Percentiles rank a stretch among this genome's conserved stretches.
phyloP scores from a whole-genome alignment of 257 asterid species.

The Buddleja alternifolia region DNA sequence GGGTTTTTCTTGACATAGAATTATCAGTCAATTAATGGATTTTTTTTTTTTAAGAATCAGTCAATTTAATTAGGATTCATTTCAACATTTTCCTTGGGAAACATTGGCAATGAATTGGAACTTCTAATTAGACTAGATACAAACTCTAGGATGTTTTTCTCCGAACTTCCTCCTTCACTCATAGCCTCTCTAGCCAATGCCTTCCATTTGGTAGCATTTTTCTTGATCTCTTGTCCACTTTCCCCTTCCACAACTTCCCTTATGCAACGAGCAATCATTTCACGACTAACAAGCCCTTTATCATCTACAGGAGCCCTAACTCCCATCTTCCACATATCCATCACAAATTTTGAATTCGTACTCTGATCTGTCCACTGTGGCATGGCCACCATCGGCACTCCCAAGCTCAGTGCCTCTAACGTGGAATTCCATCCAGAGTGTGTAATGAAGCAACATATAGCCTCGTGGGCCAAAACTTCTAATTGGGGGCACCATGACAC shows the following conservation, averaged over 20 bases:
- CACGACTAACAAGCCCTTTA: constrained; percentile 24
- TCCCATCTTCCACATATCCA: constrained; percentile 39
- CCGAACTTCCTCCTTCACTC: constrained; percentile 37
- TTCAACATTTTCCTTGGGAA: too few species aligned
- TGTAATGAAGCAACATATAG: constrained; percentile 33
- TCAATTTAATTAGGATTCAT: too few species aligned
- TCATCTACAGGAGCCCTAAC: constrained; percentile 23
- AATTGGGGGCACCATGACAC: constrained; percentile 34
- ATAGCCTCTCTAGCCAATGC: constrained; percentile 24
- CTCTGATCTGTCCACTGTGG: constrained; percentile 38
- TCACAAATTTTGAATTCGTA: constrained; percentile 36
- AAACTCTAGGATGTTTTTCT: constrained; percentile 30
- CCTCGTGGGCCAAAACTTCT: constrained; percentile 28
- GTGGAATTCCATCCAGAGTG: constrained; percentile 49
- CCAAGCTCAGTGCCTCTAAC: constrained; percentile 36
- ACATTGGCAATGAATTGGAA: too few species aligned
- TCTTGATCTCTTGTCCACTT: constrained; percentile 18
- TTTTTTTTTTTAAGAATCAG: too few species aligned
- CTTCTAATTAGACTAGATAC: neutral
- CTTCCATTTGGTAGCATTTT: constrained; percentile 30
- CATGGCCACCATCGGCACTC: constrained; percentile 24
- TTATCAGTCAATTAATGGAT: too few species aligned
- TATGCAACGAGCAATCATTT: constrained; percentile 17
- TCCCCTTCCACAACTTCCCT: constrained; percentile 27
- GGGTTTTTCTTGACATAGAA: too few species aligned